These are phyloP conservation scores for Geranium brycei DNA, from an alignment of 345 rosid genomes.

Conservation along the genomic window DNA sequence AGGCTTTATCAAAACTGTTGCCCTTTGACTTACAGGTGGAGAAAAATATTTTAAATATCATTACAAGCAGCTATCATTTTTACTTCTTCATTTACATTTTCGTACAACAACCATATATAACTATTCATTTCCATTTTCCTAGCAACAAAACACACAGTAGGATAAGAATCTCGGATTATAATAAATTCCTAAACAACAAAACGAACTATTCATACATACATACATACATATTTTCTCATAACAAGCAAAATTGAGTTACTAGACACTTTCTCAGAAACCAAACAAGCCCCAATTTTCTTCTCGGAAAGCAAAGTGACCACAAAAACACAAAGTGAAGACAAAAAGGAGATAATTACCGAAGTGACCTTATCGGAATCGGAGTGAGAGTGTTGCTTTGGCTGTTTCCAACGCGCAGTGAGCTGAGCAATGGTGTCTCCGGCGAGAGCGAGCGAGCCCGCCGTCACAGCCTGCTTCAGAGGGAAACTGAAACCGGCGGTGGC, in stretches of 20 bases:
- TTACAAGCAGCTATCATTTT: neutral
- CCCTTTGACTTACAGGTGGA: neutral
- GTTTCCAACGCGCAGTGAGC: slow-evolving; percentile 34
- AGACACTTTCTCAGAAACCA: neutral
- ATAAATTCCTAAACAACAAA: slow-evolving; percentile 1
- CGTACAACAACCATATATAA: neutral
- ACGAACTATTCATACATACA: neutral
- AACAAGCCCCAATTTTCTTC: neutral
- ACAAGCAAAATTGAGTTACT: neutral
- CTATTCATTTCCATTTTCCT: neutral
- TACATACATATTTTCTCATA: neutral
- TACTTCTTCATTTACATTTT: neutral
- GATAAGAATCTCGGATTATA: slow-evolving; percentile 1
- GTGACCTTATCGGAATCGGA: slow-evolving; percentile 23
- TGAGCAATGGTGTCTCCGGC: slow-evolving; percentile 84
- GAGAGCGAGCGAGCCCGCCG: slow-evolving; percentile 64
- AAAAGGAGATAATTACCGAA: neutral
- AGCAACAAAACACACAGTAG: slow-evolving; percentile 4
- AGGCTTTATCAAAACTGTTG: no score
- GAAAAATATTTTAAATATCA: neutral
- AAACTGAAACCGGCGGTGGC: slow-evolving; percentile 30
- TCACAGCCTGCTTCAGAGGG: slow-evolving; percentile 74
- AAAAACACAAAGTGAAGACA: neutral
- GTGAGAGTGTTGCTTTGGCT: slow-evolving; percentile 12
- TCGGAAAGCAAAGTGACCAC: neutral